Evolutionary conservation across 306 rosid genomes (phyloP).

Genomic region (Luffa acutangula): DNA sequence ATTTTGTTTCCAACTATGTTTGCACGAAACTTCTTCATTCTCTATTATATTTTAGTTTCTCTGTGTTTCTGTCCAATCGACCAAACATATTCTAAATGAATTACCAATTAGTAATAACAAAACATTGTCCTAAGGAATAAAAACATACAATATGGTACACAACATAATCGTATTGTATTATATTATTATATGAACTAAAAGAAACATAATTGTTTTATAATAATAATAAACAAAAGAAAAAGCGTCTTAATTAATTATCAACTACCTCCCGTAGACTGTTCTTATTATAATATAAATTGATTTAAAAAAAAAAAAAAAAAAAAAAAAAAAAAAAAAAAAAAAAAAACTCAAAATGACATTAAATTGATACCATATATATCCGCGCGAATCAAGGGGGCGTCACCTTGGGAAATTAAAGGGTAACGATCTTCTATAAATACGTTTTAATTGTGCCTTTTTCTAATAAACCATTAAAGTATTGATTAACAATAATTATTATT

Average conservation of each 20-base stretch:
- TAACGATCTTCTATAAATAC: background rate
- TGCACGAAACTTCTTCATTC: background rate
- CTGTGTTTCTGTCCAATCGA: background rate
- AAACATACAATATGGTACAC: background rate
- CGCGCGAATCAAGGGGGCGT: constrained; percentile 7
- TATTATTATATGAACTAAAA: background rate
- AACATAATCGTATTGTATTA: background rate
- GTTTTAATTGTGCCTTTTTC: background rate
- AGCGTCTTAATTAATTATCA: background rate
- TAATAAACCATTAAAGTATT: background rate
- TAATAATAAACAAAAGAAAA: background rate
- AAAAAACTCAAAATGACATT: background rate
- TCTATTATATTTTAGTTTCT: background rate
- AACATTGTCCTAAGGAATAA: background rate
- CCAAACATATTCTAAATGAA: background rate
- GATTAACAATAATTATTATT: background rate
- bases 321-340: background rate
- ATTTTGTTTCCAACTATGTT: background rate
- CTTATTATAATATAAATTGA: background rate
- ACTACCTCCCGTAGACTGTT: constrained; percentile 2
- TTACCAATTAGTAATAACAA: background rate
- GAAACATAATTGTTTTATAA: background rate
- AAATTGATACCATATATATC: background rate
- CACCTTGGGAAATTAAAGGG: constrained; percentile 10
- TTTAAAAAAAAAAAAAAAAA: background rate